phyloP scores from a whole-genome alignment of 2,329 filamentous ascomycete species.

The Sphaerulina populicola region DNA sequence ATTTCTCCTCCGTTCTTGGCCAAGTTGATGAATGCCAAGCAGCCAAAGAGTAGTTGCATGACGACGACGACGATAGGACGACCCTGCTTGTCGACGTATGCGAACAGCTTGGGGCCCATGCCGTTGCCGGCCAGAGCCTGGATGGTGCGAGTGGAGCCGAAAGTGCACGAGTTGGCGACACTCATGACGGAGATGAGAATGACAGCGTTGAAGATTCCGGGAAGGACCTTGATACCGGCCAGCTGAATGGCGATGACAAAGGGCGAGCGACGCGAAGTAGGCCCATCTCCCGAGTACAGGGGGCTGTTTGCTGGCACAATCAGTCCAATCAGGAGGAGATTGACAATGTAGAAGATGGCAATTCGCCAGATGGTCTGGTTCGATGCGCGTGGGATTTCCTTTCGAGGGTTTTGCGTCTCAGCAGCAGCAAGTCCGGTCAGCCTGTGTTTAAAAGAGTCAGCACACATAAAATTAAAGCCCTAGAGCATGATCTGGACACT shows the following conservation, averaged over 20 bases:
- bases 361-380: conserved; percentile 31
- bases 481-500: too few species aligned
- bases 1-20: conserved; percentile 56
- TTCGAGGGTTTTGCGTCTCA: conserved; percentile 44
- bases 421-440: conserved; percentile 49
- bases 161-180: conserved; percentile 51
- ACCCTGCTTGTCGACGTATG: conserved; percentile 76
- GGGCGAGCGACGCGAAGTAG: conserved; percentile 39
- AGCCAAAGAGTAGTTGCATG: conserved; percentile 57
- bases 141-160: conserved; percentile 50
- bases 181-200: conserved; percentile 57
- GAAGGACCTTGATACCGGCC: conserved; percentile 59
- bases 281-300: conserved; percentile 36
- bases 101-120: conserved; percentile 67
- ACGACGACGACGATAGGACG: conserved; percentile 67
- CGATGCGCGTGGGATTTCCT: conserved; percentile 32
- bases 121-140: conserved; percentile 42
- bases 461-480: too few species aligned
- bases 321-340: conserved; percentile 26
- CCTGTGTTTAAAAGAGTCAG: too few species aligned
- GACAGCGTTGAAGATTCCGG: conserved; percentile 66
- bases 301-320: conserved; percentile 33
- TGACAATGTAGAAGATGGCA: conserved; percentile 28
- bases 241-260: conserved; percentile 65
- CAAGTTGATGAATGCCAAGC: conserved; percentile 61